Conservation (phyloP, 495 filamentous ascomycete species). For the Letharia columbiana region DNA sequence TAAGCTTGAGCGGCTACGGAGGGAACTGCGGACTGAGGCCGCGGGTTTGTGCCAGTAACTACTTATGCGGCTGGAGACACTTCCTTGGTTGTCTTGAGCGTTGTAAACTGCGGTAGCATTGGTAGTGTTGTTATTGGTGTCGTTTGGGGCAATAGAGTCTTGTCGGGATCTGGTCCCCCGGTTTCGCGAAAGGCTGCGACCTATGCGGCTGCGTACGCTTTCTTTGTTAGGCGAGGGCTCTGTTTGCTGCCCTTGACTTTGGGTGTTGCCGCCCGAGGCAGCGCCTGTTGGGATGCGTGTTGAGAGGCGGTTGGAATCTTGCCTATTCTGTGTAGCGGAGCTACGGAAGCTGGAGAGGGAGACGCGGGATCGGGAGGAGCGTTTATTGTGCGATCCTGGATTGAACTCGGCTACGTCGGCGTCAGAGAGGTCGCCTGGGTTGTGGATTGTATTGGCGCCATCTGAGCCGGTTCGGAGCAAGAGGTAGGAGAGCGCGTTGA, state of each 20-base stretch:
- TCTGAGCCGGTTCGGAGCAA: conserved; percentile 55
- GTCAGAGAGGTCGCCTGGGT: conserved; percentile 49
- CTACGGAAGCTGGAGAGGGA: conserved; percentile 82
- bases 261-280: conserved; percentile 2
- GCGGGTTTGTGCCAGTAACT: conserved; percentile 5
- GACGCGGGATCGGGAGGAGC: conserved; percentile 47
- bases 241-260: conserved; percentile 10
- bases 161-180: conserved; percentile 8
- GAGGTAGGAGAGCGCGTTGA: conserved; percentile 91
- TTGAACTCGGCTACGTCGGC: conserved; percentile 91
- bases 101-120: background rate
- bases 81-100: conserved; percentile 7
- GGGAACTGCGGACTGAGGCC: conserved; percentile 20
- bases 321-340: conserved; percentile 48
- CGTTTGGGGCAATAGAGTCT: background rate
- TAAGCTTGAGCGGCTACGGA: conserved; percentile 24
- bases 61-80: conserved; percentile 12
- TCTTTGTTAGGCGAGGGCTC: conserved; percentile 5
- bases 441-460: conserved; percentile 18
- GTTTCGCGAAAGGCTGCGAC: conserved; percentile 20
- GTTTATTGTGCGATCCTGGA: conserved; percentile 47
- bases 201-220: conserved; percentile 17
- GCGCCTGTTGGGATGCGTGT: conserved; percentile 10
- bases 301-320: conserved; percentile 10
- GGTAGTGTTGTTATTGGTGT: background rate